These are phyloP conservation scores for Friedmanniomyces simplex DNA, from an alignment of 495 filamentous ascomycete species.

Conservation along the genomic window DNA sequence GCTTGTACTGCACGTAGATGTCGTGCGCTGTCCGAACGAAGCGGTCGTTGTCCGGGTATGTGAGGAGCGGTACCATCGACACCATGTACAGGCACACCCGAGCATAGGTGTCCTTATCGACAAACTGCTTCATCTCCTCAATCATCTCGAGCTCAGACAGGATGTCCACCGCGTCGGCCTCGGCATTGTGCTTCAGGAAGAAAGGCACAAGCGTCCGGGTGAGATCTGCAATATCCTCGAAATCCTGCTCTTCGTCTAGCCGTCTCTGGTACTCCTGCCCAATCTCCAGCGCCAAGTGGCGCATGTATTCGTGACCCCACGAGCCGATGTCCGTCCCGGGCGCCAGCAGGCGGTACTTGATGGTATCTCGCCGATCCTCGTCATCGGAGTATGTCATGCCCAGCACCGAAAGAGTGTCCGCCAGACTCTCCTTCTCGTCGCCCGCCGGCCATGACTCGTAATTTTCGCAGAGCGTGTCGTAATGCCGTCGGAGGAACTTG, in stretches of 20 bases:
- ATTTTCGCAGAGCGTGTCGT: slow-evolving; percentile 68
- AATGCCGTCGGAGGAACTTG: slow-evolving; percentile 95
- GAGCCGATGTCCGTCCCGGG: slow-evolving; percentile 87
- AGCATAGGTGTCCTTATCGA: slow-evolving; percentile 89
- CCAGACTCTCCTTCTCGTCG: slow-evolving; percentile 78
- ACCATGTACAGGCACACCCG: slow-evolving; percentile 97
- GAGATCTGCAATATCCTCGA: slow-evolving; percentile 69
- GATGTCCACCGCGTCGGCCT: slow-evolving; percentile 94
- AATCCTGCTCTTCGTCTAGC: slow-evolving; percentile 52
- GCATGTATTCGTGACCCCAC: slow-evolving; percentile 98
- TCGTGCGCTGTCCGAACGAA: slow-evolving; percentile 84
- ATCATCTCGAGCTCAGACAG: slow-evolving; percentile 96
- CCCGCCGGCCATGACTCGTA: slow-evolving; percentile 83
- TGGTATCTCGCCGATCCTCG: slow-evolving; percentile 85
- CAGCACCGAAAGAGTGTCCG: slow-evolving; percentile 92
- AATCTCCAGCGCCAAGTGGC: slow-evolving; percentile 91
- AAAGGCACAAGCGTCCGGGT: slow-evolving; percentile 78
- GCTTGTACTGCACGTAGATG: slow-evolving; percentile 86
- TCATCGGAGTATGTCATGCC: slow-evolving; percentile 99
- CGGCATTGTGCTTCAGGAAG: slow-evolving; percentile 93
- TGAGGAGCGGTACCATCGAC: slow-evolving; percentile 93
- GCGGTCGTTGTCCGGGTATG: slow-evolving; percentile 90
- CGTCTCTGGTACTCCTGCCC: slow-evolving; percentile 85
- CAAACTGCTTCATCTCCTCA: slow-evolving; percentile 73
- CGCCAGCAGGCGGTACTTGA: slow-evolving; percentile 86